phyloP scores from a whole-genome alignment of 2,329 filamentous ascomycete genomes.

The Chaetothyriales sp. region DNA sequence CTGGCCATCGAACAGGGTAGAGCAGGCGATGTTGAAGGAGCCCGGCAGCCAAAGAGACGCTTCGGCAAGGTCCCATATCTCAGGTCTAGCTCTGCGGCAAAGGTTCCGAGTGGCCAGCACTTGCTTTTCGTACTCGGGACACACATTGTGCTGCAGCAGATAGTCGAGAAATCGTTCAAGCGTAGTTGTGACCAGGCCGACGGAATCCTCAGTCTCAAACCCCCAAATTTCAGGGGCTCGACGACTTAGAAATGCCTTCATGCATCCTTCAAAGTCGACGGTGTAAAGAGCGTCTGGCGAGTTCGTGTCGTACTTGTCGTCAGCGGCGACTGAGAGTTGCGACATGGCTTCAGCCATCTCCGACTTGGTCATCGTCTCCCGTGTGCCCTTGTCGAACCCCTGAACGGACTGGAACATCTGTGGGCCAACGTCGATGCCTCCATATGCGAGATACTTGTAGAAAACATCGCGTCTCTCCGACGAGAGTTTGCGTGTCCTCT shows the following conservation, averaged over 20 bases:
- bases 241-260: constrained; percentile 57
- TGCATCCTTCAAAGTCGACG: constrained; percentile 68
- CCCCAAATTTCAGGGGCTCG: constrained; percentile 43
- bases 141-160: constrained; percentile 68
- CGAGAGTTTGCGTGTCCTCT: constrained; percentile 59
- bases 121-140: constrained; percentile 59
- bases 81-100: constrained; percentile 50
- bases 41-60: constrained; percentile 50
- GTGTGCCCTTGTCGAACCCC: constrained; percentile 40
- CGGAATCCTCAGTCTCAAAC: constrained; percentile 36
- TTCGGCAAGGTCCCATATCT: constrained; percentile 47
- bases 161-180: constrained; percentile 83
- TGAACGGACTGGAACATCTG: constrained; percentile 50
- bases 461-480: constrained; percentile 49
- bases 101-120: constrained; percentile 50
- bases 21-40: constrained; percentile 63
- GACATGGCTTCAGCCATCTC: constrained; percentile 52
- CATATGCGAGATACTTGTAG: constrained; percentile 64
- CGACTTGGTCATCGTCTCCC: constrained; percentile 42
- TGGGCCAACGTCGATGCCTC: constrained; percentile 53
- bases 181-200: constrained; percentile 49
- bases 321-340: constrained; percentile 25
- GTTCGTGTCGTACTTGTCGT: constrained; percentile 30
- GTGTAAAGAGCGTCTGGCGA: constrained; percentile 42
- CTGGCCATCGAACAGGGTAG: constrained; percentile 48